These are phyloP conservation scores for Colletotrichum musae DNA, from an alignment of 2,329 filamentous ascomycete species.

Conservation along the genomic window DNA sequence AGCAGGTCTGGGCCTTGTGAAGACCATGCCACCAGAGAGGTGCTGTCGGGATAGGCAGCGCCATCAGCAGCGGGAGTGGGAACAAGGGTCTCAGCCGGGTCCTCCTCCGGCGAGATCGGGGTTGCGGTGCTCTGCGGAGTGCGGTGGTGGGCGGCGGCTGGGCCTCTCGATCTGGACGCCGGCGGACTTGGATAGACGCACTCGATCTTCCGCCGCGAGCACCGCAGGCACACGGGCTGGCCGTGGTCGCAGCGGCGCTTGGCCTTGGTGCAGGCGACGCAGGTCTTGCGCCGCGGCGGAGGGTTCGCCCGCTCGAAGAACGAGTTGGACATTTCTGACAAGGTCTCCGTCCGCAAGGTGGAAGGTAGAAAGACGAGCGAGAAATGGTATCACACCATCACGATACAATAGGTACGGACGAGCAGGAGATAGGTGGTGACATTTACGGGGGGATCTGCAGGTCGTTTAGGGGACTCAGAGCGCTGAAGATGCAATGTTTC, in stretches of 20 bases:
- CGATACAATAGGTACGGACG: neutral
- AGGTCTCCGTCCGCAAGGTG: neutral
- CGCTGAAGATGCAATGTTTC: no score
- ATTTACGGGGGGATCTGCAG: no score
- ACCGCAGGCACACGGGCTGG: conserved; percentile 67
- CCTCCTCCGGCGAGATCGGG: neutral
- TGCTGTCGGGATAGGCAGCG: neutral
- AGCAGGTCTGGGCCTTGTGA: conserved; percentile 7
- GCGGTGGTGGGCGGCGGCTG: neutral
- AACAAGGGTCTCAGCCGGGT: neutral
- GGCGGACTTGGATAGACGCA: conserved; percentile 60
- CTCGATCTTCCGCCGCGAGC: conserved; percentile 60
- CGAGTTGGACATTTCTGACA: conserved; percentile 29
- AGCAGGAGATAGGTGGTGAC: no score
- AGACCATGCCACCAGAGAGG: conserved; percentile 17
- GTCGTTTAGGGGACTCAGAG: no score
- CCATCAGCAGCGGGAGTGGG: neutral
- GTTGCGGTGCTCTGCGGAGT: neutral
- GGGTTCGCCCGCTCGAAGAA: conserved; percentile 58
- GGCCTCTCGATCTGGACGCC: neutral
- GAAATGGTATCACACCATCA: no score
- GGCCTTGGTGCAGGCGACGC: conserved; percentile 68
- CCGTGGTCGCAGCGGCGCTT: conserved; percentile 71
- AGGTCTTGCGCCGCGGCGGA: conserved; percentile 68
- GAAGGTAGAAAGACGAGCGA: no score